Conservation (phyloP, 345 rosid species). For the Salix brachista region DNA sequence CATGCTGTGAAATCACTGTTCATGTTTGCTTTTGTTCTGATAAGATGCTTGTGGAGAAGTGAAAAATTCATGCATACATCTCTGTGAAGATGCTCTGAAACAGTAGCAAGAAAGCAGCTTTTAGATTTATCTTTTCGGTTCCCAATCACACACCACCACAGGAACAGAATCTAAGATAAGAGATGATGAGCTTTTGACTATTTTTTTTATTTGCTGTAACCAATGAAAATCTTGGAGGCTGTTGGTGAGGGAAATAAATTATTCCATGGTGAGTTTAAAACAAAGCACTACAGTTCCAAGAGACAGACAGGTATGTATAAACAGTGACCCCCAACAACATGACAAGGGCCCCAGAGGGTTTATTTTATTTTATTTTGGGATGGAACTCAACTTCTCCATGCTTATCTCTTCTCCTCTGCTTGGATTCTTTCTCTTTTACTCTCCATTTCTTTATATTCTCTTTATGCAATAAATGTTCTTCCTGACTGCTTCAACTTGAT, state of each 20-base stretch:
- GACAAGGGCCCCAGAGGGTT: conserved; percentile 36
- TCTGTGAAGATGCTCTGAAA: conserved; percentile 47
- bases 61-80: conserved; percentile 22
- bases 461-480: conserved; percentile 29
- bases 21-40: conserved; percentile 8
- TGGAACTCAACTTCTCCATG: conserved; percentile 33
- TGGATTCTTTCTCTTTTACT: neutral
- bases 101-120: conserved; percentile 41
- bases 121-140: conserved; percentile 42
- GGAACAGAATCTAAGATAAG: conserved; percentile 59
- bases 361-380: neutral
- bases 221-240: conserved; percentile 21
- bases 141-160: conserved; percentile 58
- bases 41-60: conserved; percentile 24
- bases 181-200: conserved; percentile 46
- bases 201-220: conserved; percentile 14
- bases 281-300: conserved; percentile 25
- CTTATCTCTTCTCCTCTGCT: conserved; percentile 27
- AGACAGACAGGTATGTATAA: conserved; percentile 32
- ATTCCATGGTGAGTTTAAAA: conserved; percentile 22
- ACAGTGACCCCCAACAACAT: conserved; percentile 42
- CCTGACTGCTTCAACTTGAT: conserved; percentile 28
- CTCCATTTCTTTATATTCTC: conserved; percentile 14
- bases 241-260: conserved; percentile 7
- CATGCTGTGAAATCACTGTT: conserved; percentile 5